Evolutionary conservation across 1,139 yeast species (phyloP), one percentile per base, ranked within the genome.

Genomic region (Geotrichum restrictum): DNA sequence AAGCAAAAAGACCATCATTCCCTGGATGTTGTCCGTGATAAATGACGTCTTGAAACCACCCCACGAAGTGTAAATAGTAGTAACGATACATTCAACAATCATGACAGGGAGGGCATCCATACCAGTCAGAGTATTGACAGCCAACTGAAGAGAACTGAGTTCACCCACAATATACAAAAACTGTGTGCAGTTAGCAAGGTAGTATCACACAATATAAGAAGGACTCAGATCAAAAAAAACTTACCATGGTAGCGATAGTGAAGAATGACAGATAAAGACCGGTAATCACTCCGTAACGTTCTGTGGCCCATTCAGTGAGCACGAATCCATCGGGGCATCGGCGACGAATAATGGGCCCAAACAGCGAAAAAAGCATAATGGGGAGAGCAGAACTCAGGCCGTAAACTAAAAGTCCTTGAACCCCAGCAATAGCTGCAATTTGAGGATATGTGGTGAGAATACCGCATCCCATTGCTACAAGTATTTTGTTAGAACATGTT

Each of bases 11-110:
- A 88, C 93, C 66, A 85, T 77, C 1, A 73, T 74, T n/a, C 93
- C 95, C 69, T 91, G 98, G 60, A 88, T 74, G 56, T 88, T 82
- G 67, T 91, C 98, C 3, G 98, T 91, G 57, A 86, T 74, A 67
- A 91, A 89, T 57, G 96, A 86, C 41, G 91, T 89, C 56, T 80
- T 80, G 74, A 91, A 89, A 0, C 98, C 98, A 55, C 98, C 98
- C 62, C 85, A 76, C 3, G 88, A 76, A 0, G 97, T 91, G 67
- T 91, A 91, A 48, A 88, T 82, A 0, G 95, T 80, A 1, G 96
- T 89, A 14, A 91, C 93, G 11, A 79, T 85, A 71, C 95, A 86
- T 69, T 91, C 94, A 13, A 89, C 87, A 66, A 89, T 85, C 59
- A 88, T 81, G 1, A 86, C 89, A 1, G 94, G 91, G 37, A 88